Conservation (phyloP, 2,329 filamentous ascomycete species). For the Aspergillus nomiae region DNA sequence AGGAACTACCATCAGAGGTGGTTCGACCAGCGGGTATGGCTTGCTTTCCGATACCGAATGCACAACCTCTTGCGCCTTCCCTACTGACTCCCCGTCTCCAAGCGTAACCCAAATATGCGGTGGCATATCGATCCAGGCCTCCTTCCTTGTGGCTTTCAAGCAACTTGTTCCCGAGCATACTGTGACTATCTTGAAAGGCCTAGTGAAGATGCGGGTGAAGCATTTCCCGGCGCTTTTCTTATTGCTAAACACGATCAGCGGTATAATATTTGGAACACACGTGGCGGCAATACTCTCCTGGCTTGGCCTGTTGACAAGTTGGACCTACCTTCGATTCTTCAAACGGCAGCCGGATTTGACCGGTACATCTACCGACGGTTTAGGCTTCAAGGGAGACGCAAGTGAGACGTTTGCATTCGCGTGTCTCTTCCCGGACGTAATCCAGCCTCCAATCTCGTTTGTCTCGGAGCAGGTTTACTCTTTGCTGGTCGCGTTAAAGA, state of each 20-base stretch:
- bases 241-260: slow-evolving; percentile 69
- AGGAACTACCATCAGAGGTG: slow-evolving; percentile 67
- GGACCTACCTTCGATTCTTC: slow-evolving; percentile 96
- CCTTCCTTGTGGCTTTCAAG: slow-evolving; percentile 95
- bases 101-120: slow-evolving; percentile 83
- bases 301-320: slow-evolving; percentile 82
- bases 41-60: slow-evolving; percentile 22
- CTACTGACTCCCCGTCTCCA: slow-evolving; percentile 33
- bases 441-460: slow-evolving; percentile 75
- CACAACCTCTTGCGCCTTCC: slow-evolving; percentile 17
- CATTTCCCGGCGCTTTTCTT: slow-evolving; percentile 76
- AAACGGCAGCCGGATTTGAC: slow-evolving; percentile 64
- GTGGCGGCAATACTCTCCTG: slow-evolving; percentile 78
- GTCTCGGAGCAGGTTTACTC: slow-evolving; percentile 76
- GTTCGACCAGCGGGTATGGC: slow-evolving; percentile 40
- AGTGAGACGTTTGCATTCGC: slow-evolving; percentile 96
- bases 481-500: slow-evolving; percentile 69
- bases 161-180: slow-evolving; percentile 97
- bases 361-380: slow-evolving; percentile 55
- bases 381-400: slow-evolving; percentile 77
- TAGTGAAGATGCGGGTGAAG: slow-evolving; percentile 85
- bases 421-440: slow-evolving; percentile 86
- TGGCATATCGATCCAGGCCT: slow-evolving; percentile 84
- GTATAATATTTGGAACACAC: slow-evolving; percentile 66
- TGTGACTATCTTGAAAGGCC: slow-evolving; percentile 85